A percentile compares a stretch with the other conserved stretches of the same genome.
Evolutionary conservation across 495 filamentous ascomycete species (phyloP).

Genomic region (Neurospora sp.): DNA sequence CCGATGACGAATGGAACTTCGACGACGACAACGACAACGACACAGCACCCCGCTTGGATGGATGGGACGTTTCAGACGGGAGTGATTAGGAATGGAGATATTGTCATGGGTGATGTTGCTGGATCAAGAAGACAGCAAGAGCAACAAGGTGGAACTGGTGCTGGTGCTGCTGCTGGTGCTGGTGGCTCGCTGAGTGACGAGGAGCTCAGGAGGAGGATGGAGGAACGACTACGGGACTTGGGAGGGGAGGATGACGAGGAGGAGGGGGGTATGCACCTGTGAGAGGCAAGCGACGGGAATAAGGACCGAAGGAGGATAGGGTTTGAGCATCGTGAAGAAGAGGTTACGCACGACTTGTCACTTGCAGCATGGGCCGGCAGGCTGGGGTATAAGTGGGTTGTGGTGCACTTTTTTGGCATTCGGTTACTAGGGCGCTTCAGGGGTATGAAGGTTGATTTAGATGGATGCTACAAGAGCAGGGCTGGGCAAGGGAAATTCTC

Average conservation of each 20-base stretch:
- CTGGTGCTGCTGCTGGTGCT: neutral
- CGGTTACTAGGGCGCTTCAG: neutral
- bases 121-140: neutral
- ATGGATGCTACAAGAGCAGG: neutral
- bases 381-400: neutral
- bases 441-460: neutral
- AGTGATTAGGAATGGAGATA: conserved; percentile 28
- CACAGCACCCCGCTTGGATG: conserved; percentile 33
- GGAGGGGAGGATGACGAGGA: conserved; percentile 31
- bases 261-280: conserved; percentile 58
- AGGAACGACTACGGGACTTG: conserved; percentile 34
- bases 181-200: conserved; percentile 36
- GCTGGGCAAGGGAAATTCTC: neutral
- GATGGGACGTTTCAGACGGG: conserved; percentile 48
- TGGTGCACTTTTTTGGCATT: neutral
- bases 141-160: neutral
- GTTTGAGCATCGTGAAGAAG: neutral
- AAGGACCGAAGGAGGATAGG: neutral
- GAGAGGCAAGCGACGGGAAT: conserved; percentile 7
- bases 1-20: neutral
- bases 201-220: conserved; percentile 34
- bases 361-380: neutral
- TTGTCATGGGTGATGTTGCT: conserved; percentile 24
- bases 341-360: neutral
- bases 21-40: neutral